Conservation (phyloP, 1,139 yeast species). For the Nadsonia starkeyi-henricii region DNA sequence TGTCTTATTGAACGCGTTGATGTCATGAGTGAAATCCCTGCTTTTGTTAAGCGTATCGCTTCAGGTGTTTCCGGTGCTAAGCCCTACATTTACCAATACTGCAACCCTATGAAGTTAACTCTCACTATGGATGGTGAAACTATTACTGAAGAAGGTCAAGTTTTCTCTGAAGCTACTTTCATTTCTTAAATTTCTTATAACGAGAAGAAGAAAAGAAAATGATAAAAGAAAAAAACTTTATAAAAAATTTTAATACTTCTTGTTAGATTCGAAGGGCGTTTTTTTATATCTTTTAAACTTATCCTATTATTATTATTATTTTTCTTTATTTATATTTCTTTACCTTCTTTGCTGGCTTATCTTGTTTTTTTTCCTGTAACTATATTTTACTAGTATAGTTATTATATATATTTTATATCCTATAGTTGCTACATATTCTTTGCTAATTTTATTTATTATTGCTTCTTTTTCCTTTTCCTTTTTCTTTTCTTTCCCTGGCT, state of each 20-base stretch:
- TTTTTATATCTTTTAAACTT: too few relatives aligned
- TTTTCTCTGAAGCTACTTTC: constrained; percentile 75
- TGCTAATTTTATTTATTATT: neutral
- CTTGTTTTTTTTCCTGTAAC: neutral
- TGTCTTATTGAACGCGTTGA: constrained; percentile 77
- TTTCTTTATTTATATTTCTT: neutral
- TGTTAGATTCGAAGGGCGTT: neutral
- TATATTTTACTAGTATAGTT: neutral
- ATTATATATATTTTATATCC: neutral
- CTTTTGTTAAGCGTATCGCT: constrained; percentile 82
- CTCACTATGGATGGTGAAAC: constrained; percentile 22
- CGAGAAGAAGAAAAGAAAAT: constrained; percentile 4
- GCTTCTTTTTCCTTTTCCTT: neutral
- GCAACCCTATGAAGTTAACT: constrained; percentile 35
- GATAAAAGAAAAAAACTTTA: constrained; percentile 6
- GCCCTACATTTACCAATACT: constrained; percentile 88
- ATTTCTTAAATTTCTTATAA: constrained; percentile 18
- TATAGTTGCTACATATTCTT: neutral
- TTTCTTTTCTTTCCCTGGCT: too few relatives aligned
- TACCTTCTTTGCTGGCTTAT: neutral
- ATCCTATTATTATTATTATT: neutral
- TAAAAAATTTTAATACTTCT: constrained; percentile 3
- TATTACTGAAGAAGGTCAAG: constrained; percentile 47
- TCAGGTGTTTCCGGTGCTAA: constrained; percentile 91
- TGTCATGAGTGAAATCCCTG: constrained; percentile 95